Evolutionary conservation across 2,329 filamentous ascomycete genomes (phyloP).

Genomic region (Leptographium procerum): DNA sequence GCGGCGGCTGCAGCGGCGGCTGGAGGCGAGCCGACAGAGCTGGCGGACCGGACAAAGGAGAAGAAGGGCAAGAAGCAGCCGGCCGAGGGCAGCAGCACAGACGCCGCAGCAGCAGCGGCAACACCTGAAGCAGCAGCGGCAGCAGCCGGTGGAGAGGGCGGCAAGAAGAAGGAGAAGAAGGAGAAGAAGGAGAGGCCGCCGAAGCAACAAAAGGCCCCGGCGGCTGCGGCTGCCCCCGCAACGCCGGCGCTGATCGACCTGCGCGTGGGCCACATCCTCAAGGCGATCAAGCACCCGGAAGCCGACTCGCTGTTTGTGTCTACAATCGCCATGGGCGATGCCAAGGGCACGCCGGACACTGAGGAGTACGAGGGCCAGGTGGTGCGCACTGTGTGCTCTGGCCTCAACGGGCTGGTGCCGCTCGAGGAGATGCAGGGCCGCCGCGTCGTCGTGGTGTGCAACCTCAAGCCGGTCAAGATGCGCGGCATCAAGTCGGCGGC

Average conservation of each 20-base stretch:
- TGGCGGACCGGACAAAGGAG: conserved; percentile 49
- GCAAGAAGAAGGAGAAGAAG: conserved; percentile 77
- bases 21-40: conserved; percentile 31
- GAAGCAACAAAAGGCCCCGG: conserved; percentile 57
- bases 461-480: conserved; percentile 99
- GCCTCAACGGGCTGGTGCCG: conserved; percentile 83
- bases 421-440: conserved; percentile 94
- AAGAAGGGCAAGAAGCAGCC: conserved; percentile 40
- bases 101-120: conserved; percentile 26
- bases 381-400: conserved; percentile 92
- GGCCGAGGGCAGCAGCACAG: conserved; percentile 38
- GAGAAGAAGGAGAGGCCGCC: conserved; percentile 85
- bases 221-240: conserved; percentile 64
- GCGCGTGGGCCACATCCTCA: conserved; percentile 92
- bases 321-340: conserved; percentile 88
- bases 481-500: conserved; percentile 66
- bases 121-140: conserved; percentile 20
- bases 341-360: conserved; percentile 76
- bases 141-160: conserved; percentile 21
- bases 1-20: conserved; percentile 48
- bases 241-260: conserved; percentile 86
- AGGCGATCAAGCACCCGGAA: conserved; percentile 90
- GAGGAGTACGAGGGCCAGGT: conserved; percentile 83
- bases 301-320: conserved; percentile 93
- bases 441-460: conserved; percentile 91